Evolutionary conservation across 805 yeast genomes (phyloP).

Genomic region (Hanseniaspora guilliermondii): DNA sequence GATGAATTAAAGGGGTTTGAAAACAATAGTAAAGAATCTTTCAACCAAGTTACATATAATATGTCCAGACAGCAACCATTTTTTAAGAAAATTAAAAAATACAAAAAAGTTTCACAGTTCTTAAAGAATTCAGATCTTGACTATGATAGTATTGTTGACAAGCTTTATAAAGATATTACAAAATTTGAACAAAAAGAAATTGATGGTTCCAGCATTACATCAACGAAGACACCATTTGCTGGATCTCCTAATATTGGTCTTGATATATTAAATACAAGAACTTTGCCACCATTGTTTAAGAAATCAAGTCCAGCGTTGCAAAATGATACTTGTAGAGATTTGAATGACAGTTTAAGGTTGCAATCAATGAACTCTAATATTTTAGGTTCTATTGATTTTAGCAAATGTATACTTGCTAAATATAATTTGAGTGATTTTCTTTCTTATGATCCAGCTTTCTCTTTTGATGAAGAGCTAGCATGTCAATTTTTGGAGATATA

Average conservation of each 20-base stretch:
- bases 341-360: background rate
- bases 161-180: background rate
- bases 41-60: conserved; percentile 16
- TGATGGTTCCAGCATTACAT: background rate
- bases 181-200: background rate
- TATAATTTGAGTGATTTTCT: conserved; percentile 38
- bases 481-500: conserved; percentile 43
- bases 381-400: conserved; percentile 31
- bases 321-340: conserved; percentile 4
- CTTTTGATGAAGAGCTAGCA: conserved; percentile 38
- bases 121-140: conserved; percentile 16
- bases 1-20: conserved; percentile 24
- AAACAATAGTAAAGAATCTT: conserved; percentile 13
- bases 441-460: conserved; percentile 38
- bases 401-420: conserved; percentile 34
- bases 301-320: background rate
- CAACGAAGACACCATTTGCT: background rate
- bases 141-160: conserved; percentile 8
- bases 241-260: conserved; percentile 14
- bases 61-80: conserved; percentile 21
- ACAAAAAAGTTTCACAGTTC: conserved; percentile 31
- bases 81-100: conserved; percentile 27
- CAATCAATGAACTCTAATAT: conserved; percentile 22
- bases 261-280: conserved; percentile 11
- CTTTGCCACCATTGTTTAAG: conserved; percentile 13